A percentile compares a stretch with the other conserved stretches of the same genome.
phyloP scores from a whole-genome alignment of 768 basidiomycete species.

The Xerocomus brunneocitrinus region DNA sequence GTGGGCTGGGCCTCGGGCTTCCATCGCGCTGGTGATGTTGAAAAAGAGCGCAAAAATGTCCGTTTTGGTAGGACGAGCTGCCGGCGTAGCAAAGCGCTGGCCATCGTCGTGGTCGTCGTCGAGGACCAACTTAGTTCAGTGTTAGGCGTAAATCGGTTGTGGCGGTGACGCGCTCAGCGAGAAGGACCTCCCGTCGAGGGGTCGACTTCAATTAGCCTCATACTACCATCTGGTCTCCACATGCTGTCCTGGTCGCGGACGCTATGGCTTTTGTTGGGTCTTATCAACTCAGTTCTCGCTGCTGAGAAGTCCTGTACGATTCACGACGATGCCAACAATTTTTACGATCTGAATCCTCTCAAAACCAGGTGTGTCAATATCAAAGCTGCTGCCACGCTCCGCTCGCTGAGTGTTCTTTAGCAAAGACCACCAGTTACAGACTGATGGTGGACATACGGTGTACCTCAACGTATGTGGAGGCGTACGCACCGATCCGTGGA shows the following conservation, averaged over 20 bases:
- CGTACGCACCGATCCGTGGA: conserved; percentile 55
- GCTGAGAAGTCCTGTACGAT: conserved; percentile 59
- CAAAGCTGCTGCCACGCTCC: neutral
- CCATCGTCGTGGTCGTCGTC: conserved; percentile 46
- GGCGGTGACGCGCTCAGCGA: conserved; percentile 13
- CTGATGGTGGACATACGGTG: conserved; percentile 43
- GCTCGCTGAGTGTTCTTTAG: conserved; percentile 34
- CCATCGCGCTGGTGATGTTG: conserved; percentile 23
- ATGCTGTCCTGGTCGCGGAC: conserved; percentile 2
- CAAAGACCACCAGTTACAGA: conserved; percentile 57
- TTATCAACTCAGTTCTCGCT: conserved; percentile 17
- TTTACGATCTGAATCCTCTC: conserved; percentile 64
- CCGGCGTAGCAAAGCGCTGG: conserved; percentile 62
- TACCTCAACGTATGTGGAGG: conserved; percentile 63
- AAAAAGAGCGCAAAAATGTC: conserved; percentile 22
- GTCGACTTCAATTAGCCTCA: conserved; percentile 14
- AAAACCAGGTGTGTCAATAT: conserved; percentile 44
- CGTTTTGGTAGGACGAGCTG: conserved; percentile 39
- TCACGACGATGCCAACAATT: conserved; percentile 45
- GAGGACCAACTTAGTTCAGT: conserved; percentile 9
- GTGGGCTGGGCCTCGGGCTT: conserved; percentile 22
- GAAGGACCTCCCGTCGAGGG: conserved; percentile 21
- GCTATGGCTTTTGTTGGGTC: neutral
- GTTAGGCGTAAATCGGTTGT: conserved; percentile 25
- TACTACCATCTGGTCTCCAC: neutral